These are phyloP conservation scores for Backusella tuberculispora DNA, from an alignment of 192 early-diverging fungal genomes.

Conservation along the genomic window DNA sequence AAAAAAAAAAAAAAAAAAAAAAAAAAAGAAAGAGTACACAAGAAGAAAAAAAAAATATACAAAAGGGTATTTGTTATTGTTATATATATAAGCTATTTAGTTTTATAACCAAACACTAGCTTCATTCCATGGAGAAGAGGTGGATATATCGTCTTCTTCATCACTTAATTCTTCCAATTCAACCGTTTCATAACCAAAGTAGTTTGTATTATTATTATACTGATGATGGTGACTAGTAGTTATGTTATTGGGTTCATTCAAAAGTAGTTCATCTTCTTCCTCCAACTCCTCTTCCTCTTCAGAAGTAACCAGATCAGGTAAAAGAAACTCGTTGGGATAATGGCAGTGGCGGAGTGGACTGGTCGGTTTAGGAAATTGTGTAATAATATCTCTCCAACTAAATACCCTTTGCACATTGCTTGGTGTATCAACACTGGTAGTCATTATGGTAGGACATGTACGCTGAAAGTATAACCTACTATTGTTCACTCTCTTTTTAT, in stretches of 20 bases:
- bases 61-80: slow-evolving; percentile 12
- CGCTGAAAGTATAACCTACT: too few relatives aligned
- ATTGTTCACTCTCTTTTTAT: too few relatives aligned
- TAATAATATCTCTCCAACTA: slow-evolving; percentile 55
- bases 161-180: slow-evolving; percentile 44
- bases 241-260: neutral
- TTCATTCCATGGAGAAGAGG: neutral
- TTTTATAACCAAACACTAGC: neutral
- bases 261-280: slow-evolving; percentile 6
- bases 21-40: neutral
- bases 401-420: slow-evolving; percentile 52
- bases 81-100: neutral
- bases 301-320: slow-evolving; percentile 17
- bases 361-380: slow-evolving; percentile 50
- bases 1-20: slow-evolving; percentile 5
- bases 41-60: neutral
- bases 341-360: slow-evolving; percentile 45
- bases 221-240: neutral
- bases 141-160: slow-evolving; percentile 14
- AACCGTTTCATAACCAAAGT: slow-evolving; percentile 25
- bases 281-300: slow-evolving; percentile 34
- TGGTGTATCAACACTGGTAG: slow-evolving; percentile 33
- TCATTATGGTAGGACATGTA: too few relatives aligned
- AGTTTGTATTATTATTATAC: neutral
- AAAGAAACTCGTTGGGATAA: slow-evolving; percentile 21